Conservation (phyloP, 1,284 basidiomycete genomes). For the Ustilago hordei region DNA sequence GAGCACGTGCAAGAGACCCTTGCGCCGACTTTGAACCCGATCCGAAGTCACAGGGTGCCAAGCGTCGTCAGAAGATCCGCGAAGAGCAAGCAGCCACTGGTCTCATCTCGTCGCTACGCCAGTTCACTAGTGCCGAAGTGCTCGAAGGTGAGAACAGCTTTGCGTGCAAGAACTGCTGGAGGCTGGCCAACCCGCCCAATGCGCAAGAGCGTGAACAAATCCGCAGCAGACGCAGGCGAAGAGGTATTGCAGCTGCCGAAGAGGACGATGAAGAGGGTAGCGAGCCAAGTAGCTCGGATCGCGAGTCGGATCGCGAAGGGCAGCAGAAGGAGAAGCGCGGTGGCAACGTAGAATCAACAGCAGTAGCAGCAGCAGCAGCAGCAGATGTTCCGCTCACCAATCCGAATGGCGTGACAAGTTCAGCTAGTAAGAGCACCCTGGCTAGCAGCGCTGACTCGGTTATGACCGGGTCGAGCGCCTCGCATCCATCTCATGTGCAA, state of each 20-base stretch:
- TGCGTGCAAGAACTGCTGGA: conserved; percentile 92
- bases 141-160: conserved; percentile 93
- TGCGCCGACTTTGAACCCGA: conserved; percentile 40
- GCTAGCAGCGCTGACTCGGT: conserved; percentile 42
- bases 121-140: conserved; percentile 90
- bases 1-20: conserved; percentile 21
- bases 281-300: conserved; percentile 67
- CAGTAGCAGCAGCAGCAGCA: conserved; percentile 14
- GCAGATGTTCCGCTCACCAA: conserved; percentile 23
- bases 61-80: conserved; percentile 40
- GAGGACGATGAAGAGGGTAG: conserved; percentile 69
- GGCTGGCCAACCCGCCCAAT: conserved; percentile 77
- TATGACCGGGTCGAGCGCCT: conserved; percentile 35
- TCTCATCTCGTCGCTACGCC: conserved; percentile 76
- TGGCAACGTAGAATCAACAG: background rate
- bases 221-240: conserved; percentile 69
- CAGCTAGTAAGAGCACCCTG: conserved; percentile 30
- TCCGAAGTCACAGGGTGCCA: conserved; percentile 39
- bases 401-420: conserved; percentile 12
- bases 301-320: conserved; percentile 26
- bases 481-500: conserved; percentile 21
- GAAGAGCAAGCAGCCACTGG: conserved; percentile 66
- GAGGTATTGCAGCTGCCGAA: conserved; percentile 47
- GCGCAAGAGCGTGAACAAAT: conserved; percentile 62
- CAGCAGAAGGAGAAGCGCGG: conserved; percentile 4